These are phyloP conservation scores for Plectranthus barbatus DNA, from an alignment of 257 asterid genomes.

Conservation along the genomic window DNA sequence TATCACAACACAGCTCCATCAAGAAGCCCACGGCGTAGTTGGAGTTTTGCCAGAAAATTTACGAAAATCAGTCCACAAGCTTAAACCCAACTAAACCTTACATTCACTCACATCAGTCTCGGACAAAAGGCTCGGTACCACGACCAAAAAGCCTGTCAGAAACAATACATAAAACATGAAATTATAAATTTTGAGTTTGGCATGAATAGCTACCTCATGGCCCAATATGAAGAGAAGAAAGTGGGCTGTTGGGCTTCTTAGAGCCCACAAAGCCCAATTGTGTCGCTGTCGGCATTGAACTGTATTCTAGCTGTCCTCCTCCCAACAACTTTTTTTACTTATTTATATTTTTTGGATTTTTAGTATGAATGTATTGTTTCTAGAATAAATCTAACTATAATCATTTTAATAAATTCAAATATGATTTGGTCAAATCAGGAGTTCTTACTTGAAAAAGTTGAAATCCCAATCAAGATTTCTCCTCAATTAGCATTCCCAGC, in stretches of 20 bases:
- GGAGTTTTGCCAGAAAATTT: no score
- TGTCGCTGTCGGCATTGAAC: neutral
- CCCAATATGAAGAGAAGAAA: no score
- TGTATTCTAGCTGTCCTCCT: conserved; percentile 9
- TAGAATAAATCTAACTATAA: no score
- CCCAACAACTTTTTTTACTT: neutral
- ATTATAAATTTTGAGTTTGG: no score
- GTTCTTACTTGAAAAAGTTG: neutral
- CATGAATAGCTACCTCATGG: no score
- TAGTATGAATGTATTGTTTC: neutral
- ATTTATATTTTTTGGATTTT: neutral
- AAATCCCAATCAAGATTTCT: no score
- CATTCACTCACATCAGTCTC: conserved; percentile 42
- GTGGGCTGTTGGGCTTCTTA: neutral
- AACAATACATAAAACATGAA: no score
- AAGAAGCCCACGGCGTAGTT: no score
- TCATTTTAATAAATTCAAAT: neutral
- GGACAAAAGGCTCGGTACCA: conserved; percentile 22
- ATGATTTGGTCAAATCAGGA: neutral
- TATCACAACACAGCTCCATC: no score
- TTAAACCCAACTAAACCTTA: conserved; percentile 60
- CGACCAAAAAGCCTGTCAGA: conserved; percentile 49
- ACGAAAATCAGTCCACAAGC: conserved; percentile 87
- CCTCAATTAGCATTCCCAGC: no score
- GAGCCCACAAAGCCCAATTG: neutral